Conservation (phyloP, 2,329 filamentous ascomycete genomes). For the Lizonia empirigonia region DNA sequence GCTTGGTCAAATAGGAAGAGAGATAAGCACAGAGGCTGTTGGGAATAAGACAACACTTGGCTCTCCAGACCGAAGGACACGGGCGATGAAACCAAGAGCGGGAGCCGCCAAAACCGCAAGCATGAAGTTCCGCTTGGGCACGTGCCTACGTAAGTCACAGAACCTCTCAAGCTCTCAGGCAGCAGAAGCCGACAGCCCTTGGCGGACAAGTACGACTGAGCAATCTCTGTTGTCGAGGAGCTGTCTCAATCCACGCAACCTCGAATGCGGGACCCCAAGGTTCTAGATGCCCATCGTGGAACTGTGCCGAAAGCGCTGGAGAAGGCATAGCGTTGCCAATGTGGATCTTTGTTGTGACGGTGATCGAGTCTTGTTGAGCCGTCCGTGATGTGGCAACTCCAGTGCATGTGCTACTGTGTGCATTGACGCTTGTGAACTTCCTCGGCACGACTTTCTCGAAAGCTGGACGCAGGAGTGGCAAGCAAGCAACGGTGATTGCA, state of each 20-base stretch:
- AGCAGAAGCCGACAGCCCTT: conserved; percentile 1
- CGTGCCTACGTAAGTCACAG: neutral
- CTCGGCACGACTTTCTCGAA: conserved; percentile 28
- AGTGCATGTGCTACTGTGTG: neutral
- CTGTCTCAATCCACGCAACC: conserved; percentile 16
- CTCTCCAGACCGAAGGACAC: neutral
- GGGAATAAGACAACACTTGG: neutral
- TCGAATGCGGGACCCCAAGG: conserved; percentile 23
- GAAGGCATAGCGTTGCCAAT: conserved; percentile 8
- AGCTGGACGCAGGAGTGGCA: conserved; percentile 30
- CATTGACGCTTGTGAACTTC: conserved; percentile 15
- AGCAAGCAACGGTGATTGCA: conserved; percentile 33
- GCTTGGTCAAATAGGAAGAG: neutral
- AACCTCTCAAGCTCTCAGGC: neutral
- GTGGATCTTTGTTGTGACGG: conserved; percentile 29
- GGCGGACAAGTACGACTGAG: conserved; percentile 1
- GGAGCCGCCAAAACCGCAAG: neutral
- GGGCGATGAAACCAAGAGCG: neutral
- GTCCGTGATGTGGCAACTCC: neutral
- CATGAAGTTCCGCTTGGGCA: neutral
- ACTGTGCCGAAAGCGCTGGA: conserved; percentile 1
- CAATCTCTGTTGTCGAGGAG: neutral
- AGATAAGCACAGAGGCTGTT: neutral
- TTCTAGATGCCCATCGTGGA: conserved; percentile 19
- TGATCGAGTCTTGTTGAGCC: conserved; percentile 16